These are phyloP conservation scores for Erucastrum elatum DNA, from an alignment of 345 rosid species.

Conservation along the genomic window DNA sequence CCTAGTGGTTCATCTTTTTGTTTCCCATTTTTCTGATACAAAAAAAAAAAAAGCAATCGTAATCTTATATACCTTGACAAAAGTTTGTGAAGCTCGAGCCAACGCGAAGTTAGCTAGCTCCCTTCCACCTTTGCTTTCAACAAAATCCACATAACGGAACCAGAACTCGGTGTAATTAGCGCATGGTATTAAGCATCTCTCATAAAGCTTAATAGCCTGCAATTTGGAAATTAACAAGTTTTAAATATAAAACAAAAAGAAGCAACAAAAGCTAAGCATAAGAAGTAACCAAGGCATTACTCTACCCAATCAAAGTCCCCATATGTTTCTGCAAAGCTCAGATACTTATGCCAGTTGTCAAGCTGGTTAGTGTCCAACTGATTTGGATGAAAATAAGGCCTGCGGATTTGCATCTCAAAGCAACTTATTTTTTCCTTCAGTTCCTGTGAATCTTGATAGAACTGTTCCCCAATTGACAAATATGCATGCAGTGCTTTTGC, in stretches of 20 bases:
- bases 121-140: conserved; percentile 88
- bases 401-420: conserved; percentile 63
- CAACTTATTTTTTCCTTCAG: conserved; percentile 54
- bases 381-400: conserved; percentile 81
- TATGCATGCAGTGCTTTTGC: conserved; percentile 61
- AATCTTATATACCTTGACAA: conserved; percentile 60
- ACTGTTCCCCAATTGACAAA: conserved; percentile 55
- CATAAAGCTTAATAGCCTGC: conserved; percentile 83
- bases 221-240: conserved; percentile 5
- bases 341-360: conserved; percentile 82
- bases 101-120: conserved; percentile 84
- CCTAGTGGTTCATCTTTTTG: not conserved
- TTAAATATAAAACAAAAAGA: conserved; percentile 10
- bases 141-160: conserved; percentile 85
- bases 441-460: conserved; percentile 51
- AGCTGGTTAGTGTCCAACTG: conserved; percentile 61
- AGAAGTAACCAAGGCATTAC: conserved; percentile 19
- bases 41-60: not conserved
- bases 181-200: conserved; percentile 89
- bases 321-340: conserved; percentile 72
- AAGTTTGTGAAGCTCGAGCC: conserved; percentile 64
- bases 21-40: not conserved
- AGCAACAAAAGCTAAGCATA: conserved; percentile 16
- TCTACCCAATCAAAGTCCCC: conserved; percentile 93
- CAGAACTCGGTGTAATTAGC: conserved; percentile 83